These are phyloP conservation scores for Durio zibethinus DNA, from an alignment of 345 rosid species.

Conservation along the genomic window DNA sequence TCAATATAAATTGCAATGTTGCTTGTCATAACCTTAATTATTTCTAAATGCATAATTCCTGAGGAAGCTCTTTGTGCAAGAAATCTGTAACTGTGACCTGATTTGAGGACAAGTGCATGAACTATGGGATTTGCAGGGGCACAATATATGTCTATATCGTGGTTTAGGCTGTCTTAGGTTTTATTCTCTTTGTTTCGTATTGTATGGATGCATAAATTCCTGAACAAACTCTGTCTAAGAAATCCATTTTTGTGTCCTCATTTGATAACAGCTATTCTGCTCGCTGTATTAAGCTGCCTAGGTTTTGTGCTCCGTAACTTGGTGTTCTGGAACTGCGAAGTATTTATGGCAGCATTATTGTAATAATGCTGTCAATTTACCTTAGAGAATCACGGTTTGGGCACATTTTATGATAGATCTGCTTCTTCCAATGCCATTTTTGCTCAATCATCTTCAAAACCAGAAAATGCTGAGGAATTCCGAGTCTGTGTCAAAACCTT, in stretches of 20 bases:
- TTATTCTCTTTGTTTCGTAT: conserved; percentile 21
- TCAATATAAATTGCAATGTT: not conserved
- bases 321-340: not conserved
- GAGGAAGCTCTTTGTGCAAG: not conserved
- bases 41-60: not conserved
- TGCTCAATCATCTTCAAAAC: no score
- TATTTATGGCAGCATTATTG: not conserved
- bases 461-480: no score
- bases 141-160: not conserved
- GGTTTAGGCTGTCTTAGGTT: not conserved
- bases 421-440: not conserved
- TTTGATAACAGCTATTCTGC: no score
- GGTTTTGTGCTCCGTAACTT: conserved; percentile 1
- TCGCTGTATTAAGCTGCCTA: not conserved
- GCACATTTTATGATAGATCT: no score
- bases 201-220: conserved; percentile 4
- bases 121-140: not conserved
- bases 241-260: not conserved
- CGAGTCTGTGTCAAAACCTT: not conserved
- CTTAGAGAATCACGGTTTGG: not conserved
- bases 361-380: not conserved
- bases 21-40: not conserved
- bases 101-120: not conserved
- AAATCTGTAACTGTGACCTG: not conserved
- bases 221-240: not conserved